Evolutionary conservation across 2,329 filamentous ascomycete species (phyloP).

Genomic region (Triangularia setosa): DNA sequence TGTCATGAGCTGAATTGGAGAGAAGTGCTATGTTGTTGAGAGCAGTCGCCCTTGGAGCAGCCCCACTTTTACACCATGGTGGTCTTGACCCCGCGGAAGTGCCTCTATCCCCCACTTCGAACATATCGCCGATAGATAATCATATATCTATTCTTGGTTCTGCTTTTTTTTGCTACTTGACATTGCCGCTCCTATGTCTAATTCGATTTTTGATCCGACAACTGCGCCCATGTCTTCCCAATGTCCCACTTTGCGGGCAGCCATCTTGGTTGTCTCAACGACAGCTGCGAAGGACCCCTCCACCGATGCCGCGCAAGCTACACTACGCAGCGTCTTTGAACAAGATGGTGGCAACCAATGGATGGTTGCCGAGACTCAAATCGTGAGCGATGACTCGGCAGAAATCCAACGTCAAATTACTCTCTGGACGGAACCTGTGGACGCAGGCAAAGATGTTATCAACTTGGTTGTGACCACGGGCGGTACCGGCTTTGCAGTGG

Average conservation of each 20-base stretch:
- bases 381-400: constrained; percentile 72
- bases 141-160: not conserved
- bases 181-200: not conserved
- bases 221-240: constrained; percentile 31
- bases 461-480: constrained; percentile 87
- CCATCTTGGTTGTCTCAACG: constrained; percentile 84
- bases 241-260: constrained; percentile 56
- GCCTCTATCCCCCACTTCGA: not conserved
- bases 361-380: constrained; percentile 64
- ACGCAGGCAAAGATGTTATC: constrained; percentile 49
- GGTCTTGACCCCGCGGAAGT: not conserved
- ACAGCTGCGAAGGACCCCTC: constrained; percentile 78
- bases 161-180: not conserved
- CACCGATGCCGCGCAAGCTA: constrained; percentile 67
- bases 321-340: constrained; percentile 66
- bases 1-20: too few relatives aligned
- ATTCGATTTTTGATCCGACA: not conserved
- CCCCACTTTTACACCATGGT: not conserved
- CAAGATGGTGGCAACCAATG: constrained; percentile 66
- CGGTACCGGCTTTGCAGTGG: constrained; percentile 84
- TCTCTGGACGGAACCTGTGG: constrained; percentile 57
- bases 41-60: not conserved
- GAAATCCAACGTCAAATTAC: constrained; percentile 72
- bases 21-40: too few relatives aligned
- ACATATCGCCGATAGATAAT: not conserved